These are phyloP conservation scores for Coemansia sp. DNA, from an alignment of 371 early-diverging fungal species.

Conservation along the genomic window DNA sequence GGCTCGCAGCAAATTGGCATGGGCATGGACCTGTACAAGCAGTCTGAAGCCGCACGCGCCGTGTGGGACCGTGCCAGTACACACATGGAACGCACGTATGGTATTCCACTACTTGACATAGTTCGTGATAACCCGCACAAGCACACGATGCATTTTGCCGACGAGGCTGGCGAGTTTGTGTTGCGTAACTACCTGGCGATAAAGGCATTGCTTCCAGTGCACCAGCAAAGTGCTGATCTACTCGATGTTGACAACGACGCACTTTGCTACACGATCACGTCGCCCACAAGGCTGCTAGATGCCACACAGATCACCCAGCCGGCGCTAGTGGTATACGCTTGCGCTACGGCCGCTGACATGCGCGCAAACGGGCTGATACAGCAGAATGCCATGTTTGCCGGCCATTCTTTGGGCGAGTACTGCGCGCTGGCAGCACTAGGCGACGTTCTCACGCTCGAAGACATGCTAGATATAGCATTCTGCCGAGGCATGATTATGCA, in stretches of 20 bases:
- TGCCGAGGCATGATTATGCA: constrained; percentile 98
- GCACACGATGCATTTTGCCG: constrained; percentile 89
- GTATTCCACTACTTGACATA: constrained; percentile 87
- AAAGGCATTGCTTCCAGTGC: neutral
- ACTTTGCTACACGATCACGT: constrained; percentile 75
- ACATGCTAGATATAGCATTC: constrained; percentile 88
- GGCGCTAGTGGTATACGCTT: constrained; percentile 84
- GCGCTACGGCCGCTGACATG: constrained; percentile 92
- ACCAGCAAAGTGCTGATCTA: constrained; percentile 49
- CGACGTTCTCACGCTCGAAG: constrained; percentile 80
- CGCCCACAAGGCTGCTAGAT: constrained; percentile 85
- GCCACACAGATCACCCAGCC: constrained; percentile 96
- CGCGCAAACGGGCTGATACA: constrained; percentile 82
- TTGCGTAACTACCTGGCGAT: constrained; percentile 56
- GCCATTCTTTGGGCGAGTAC: constrained; percentile 95
- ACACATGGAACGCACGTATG: constrained; percentile 83
- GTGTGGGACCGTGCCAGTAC: constrained; percentile 92
- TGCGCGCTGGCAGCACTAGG: constrained; percentile 87
- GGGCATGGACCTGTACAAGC: constrained; percentile 93
- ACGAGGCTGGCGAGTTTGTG: constrained; percentile 80
- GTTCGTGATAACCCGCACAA: constrained; percentile 86
- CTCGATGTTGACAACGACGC: constrained; percentile 26
- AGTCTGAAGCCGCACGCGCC: constrained; percentile 78
- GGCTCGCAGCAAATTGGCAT: constrained; percentile 94
- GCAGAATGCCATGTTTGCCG: constrained; percentile 82